Evolutionary conservation across 2,329 filamentous ascomycete genomes (phyloP).

Genomic region (Lachnum nothofagi): DNA sequence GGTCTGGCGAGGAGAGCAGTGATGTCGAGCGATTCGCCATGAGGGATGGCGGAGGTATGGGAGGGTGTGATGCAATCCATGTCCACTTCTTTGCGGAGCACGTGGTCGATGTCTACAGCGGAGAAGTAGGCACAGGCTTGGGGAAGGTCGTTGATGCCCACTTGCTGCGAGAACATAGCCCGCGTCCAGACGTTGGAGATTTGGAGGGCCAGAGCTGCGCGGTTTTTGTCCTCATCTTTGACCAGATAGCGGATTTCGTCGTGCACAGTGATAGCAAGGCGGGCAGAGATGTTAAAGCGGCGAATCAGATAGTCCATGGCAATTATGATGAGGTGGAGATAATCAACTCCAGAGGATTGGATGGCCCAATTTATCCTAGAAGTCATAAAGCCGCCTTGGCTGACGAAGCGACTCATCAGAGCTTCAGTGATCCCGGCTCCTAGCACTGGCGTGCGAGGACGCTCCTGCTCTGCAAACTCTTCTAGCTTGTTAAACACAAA

Average conservation of each 20-base stretch:
- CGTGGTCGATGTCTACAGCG: conserved; percentile 88
- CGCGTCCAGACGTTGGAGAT: conserved; percentile 94
- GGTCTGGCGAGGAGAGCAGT: conserved; percentile 65
- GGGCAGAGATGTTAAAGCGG: conserved; percentile 77
- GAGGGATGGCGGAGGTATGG: conserved; percentile 70
- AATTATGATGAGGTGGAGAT: conserved; percentile 87
- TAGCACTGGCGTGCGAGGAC: conserved; percentile 82
- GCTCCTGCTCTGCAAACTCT: conserved; percentile 93
- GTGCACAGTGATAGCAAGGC: conserved; percentile 89
- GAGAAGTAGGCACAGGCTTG: conserved; percentile 95
- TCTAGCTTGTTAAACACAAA: conserved; percentile 98
- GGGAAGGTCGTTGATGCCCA: conserved; percentile 90
- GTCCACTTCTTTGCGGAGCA: conserved; percentile 95
- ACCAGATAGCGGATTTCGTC: conserved; percentile 96
- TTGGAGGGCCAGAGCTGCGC: conserved; percentile 86
- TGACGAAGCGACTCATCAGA: conserved; percentile 80
- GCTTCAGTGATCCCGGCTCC: conserved; percentile 96
- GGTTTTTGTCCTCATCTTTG: conserved; percentile 77
- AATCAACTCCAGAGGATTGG: conserved; percentile 94
- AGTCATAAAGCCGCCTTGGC: conserved; percentile 86
- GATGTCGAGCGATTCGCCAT: conserved; percentile 85
- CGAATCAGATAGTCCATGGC: conserved; percentile 90
- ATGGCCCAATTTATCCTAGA: conserved; percentile 99
- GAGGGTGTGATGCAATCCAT: conserved; percentile 96
- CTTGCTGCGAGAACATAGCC: conserved; percentile 94